These are phyloP conservation scores for Kazachstania sp. DNA, from an alignment of 1,139 yeast genomes.

Conservation along the genomic window DNA sequence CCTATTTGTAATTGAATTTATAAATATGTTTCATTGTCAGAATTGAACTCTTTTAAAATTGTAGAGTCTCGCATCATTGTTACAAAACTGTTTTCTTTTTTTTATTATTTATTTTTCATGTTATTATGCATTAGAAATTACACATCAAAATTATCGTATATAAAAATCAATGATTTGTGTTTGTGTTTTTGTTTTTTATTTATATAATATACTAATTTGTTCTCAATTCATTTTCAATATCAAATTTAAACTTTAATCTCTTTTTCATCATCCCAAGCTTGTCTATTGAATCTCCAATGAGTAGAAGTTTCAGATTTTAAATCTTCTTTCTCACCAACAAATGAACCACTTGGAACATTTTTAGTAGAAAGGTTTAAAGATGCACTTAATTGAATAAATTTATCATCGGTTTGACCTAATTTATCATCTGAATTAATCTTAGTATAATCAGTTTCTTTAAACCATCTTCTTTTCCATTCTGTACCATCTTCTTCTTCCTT, in stretches of 20 bases:
- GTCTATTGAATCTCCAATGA: constrained; percentile 63
- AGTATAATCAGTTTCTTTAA: constrained; percentile 45
- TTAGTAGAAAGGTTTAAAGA: constrained; percentile 50
- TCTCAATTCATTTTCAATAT: too few species aligned
- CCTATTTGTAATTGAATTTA: too few species aligned
- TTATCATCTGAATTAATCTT: constrained; percentile 3
- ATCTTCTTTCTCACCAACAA: constrained; percentile 44
- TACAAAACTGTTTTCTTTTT: too few species aligned
- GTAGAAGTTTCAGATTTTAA: constrained; percentile 35
- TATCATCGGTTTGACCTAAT: constrained; percentile 32
- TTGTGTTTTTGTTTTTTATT: too few species aligned
- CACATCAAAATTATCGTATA: not conserved
- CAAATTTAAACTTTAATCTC: constrained; percentile 39
- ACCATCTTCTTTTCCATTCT: constrained; percentile 77
- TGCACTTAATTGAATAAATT: constrained; percentile 44
- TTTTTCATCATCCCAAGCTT: constrained; percentile 49
- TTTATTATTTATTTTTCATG: not conserved
- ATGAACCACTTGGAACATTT: constrained; percentile 62
- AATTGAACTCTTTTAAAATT: too few species aligned
- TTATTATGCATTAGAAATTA: constrained; percentile 3
- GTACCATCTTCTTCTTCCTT: constrained; percentile 54
- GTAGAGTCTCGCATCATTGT: too few species aligned
- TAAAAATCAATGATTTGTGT: not conserved
- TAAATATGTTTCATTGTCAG: too few species aligned
- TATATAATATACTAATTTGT: not conserved